Conservation (phyloP, 805 yeast species). For the Deakozyma indianensis region DNA sequence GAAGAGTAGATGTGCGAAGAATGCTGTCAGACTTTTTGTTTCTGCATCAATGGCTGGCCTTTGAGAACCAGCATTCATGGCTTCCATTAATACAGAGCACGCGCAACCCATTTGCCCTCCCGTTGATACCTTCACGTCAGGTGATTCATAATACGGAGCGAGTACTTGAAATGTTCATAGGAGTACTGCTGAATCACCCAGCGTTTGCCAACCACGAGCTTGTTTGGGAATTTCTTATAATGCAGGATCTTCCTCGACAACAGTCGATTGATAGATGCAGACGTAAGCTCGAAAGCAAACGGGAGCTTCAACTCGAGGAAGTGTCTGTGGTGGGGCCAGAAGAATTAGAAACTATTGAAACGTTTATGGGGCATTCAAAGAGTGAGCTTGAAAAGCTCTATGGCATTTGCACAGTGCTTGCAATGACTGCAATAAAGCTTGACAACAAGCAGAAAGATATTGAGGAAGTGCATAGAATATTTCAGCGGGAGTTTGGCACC, state of each 20-base stretch:
- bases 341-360: slow-evolving; percentile 12
- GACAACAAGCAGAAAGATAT: slow-evolving; percentile 9
- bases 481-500: slow-evolving; percentile 4
- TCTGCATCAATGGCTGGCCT: slow-evolving; percentile 21
- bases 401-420: slow-evolving; percentile 3
- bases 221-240: slow-evolving; percentile 27
- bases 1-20: slow-evolving; percentile 15
- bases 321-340: slow-evolving; percentile 8
- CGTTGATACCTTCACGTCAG: slow-evolving; percentile 18
- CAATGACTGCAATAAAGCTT: slow-evolving; percentile 6
- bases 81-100: slow-evolving; percentile 18
- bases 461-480: slow-evolving; percentile 9
- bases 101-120: slow-evolving; percentile 18
- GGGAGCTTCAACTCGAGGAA: slow-evolving; percentile 12
- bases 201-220: slow-evolving; percentile 23
- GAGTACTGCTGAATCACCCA: slow-evolving; percentile 27
- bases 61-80: slow-evolving; percentile 23
- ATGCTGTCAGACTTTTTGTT: slow-evolving; percentile 20
- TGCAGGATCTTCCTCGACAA: slow-evolving; percentile 12
- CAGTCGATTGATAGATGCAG: slow-evolving; percentile 14
- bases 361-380: slow-evolving; percentile 13
- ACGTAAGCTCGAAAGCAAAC: slow-evolving; percentile 13
- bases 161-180: slow-evolving; percentile 34
- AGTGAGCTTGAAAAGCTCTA: slow-evolving; percentile 9
- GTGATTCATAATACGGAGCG: slow-evolving; percentile 27